Percentiles rank a stretch among this genome's conserved stretches.
phyloP scores from a whole-genome alignment of 2,329 filamentous ascomycete genomes.

The Neonectria sp. region DNA sequence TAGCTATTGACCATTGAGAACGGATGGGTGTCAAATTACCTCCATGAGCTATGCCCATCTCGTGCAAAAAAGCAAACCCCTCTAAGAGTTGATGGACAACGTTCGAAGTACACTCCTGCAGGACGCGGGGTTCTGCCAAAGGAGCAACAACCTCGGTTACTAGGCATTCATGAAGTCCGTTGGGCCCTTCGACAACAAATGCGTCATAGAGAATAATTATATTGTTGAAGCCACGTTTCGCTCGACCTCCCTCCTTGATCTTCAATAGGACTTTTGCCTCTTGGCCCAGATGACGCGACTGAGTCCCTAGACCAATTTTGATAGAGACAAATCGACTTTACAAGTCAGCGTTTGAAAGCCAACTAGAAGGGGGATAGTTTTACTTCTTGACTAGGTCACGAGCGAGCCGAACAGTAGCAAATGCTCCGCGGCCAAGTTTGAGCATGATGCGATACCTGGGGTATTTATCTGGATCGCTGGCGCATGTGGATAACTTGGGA shows the following conservation, averaged over 20 bases:
- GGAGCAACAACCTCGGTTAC: slow-evolving; percentile 4
- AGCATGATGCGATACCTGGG: too few species aligned
- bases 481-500: slow-evolving; percentile 5
- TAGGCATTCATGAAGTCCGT: neutral
- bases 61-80: slow-evolving; percentile 1
- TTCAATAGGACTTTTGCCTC: too few species aligned
- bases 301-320: neutral
- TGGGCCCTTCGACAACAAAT: slow-evolving; percentile 1
- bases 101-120: too few species aligned
- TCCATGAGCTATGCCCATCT: neutral
- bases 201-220: neutral
- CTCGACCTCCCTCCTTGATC: too few species aligned
- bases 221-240: too few species aligned
- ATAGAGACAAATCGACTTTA: neutral
- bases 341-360: neutral
- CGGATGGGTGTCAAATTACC: too few species aligned
- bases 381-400: too few species aligned
- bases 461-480: neutral
- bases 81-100: neutral
- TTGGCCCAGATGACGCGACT: neutral
- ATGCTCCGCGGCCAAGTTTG: too few species aligned
- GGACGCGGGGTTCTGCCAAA: neutral
- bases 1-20: too few species aligned
- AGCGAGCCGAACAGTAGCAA: too few species aligned
- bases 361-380: too few species aligned